phyloP scores from a whole-genome alignment of 345 rosid species.

The Cardamine resedifolia region DNA sequence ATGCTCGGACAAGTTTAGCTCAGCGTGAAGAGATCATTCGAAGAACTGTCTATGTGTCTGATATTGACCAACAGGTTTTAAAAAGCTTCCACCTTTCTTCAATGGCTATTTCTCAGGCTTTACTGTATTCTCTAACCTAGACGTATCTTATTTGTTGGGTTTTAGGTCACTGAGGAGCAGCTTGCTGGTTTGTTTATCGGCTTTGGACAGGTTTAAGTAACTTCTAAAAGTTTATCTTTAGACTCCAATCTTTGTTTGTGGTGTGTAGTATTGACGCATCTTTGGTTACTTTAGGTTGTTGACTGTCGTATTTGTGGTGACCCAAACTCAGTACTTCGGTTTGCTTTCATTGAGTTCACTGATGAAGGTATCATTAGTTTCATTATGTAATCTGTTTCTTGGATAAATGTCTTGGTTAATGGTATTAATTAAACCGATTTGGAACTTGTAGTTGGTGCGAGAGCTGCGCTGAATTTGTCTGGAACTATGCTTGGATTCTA shows the following conservation, averaged over 20 bases:
- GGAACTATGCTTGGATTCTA: slow-evolving; percentile 93
- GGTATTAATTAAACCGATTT: background rate
- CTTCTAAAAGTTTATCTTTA: slow-evolving; percentile 4
- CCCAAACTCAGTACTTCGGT: slow-evolving; percentile 92
- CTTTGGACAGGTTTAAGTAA: slow-evolving; percentile 72
- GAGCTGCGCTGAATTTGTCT: slow-evolving; percentile 62
- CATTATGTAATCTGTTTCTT: background rate
- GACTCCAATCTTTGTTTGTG: background rate
- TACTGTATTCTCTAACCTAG: background rate
- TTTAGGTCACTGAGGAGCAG: slow-evolving; percentile 93
- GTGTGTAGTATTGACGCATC: background rate
- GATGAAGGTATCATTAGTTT: slow-evolving; percentile 61
- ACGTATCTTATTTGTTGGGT: background rate
- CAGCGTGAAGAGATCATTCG: slow-evolving; percentile 81
- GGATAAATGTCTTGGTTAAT: background rate
- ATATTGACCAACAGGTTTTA: slow-evolving; percentile 82
- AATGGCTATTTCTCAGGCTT: background rate
- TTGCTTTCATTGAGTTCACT: slow-evolving; percentile 93
- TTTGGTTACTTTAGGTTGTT: slow-evolving; percentile 54
- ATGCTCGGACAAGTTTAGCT: slow-evolving; percentile 79
- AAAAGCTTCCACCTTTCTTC: slow-evolving; percentile 2
- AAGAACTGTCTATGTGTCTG: slow-evolving; percentile 90
- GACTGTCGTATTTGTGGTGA: slow-evolving; percentile 97
- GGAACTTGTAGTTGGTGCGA: slow-evolving; percentile 65
- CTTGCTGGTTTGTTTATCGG: slow-evolving; percentile 79